phyloP scores from a whole-genome alignment of 345 rosid genomes.

The Rhizophora apiculata region DNA sequence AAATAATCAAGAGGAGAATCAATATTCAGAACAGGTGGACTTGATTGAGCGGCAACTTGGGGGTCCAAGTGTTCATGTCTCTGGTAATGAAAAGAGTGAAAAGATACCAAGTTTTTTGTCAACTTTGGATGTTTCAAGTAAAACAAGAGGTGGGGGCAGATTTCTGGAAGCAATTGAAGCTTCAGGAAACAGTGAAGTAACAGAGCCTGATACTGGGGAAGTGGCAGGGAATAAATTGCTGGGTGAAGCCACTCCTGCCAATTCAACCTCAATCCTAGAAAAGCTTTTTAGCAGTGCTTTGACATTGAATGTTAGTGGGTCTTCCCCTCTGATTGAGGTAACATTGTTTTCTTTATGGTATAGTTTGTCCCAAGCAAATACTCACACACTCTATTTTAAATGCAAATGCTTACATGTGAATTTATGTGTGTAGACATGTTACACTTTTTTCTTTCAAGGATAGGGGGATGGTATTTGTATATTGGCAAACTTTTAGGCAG shows the following conservation, averaged over 20 bases:
- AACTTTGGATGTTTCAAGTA: slow-evolving; percentile 36
- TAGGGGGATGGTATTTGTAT: too few relatives aligned
- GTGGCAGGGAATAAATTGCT: slow-evolving; percentile 32
- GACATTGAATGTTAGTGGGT: slow-evolving; percentile 43
- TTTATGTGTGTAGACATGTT: too few relatives aligned
- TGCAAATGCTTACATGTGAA: background rate
- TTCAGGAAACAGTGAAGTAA: slow-evolving; percentile 30
- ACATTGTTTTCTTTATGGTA: background rate
- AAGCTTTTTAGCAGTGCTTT: slow-evolving; percentile 62
- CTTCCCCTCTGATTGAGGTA: slow-evolving; percentile 52
- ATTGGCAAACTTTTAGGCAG: too few relatives aligned
- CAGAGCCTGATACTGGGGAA: slow-evolving; percentile 43
- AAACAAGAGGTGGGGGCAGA: slow-evolving; percentile 27
- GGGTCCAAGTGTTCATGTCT: slow-evolving; percentile 27
- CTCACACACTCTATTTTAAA: background rate
- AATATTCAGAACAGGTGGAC: slow-evolving; percentile 27
- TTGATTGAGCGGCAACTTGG: slow-evolving; percentile 38
- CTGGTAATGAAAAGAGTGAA: slow-evolving; percentile 28
- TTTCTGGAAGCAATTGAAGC: slow-evolving; percentile 37
- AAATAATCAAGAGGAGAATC: slow-evolving; percentile 40
- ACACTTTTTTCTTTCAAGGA: too few relatives aligned
- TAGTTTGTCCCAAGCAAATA: background rate
- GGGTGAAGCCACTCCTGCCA: slow-evolving; percentile 34
- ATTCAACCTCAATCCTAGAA: slow-evolving; percentile 68
- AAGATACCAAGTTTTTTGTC: slow-evolving; percentile 35